Evolutionary conservation across 805 yeast genomes (phyloP), one percentile per base, ranked within the genome.

Genomic region (Metschnikowia continentalis): DNA sequence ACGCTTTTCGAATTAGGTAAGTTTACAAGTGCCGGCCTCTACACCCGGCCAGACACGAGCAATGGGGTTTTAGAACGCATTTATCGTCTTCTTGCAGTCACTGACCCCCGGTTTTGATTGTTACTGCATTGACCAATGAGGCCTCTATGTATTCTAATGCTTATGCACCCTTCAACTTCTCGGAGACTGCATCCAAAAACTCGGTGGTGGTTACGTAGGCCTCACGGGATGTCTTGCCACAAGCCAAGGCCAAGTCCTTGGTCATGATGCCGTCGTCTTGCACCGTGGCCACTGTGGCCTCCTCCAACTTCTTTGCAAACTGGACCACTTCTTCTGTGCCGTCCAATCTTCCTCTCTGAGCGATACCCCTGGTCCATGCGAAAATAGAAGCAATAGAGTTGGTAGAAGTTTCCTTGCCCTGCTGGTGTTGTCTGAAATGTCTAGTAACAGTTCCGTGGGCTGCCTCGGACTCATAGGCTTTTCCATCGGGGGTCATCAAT

Each of bases 371-470:
- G 35, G 96, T 79, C 98, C 98, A 92, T 32, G 98, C 98, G 66
- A 86, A 92, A 60, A 92, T 92, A 13, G 97, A 90, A 3, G 98
- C 98, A 70, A 92, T 92, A 15, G 97, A 91, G 75, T 92, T 92
- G 52, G 98, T 92, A 6, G 97, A 89, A 17, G 98, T 92, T 75
- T 91, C 97, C 70, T 90, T 88, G 59, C 98, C 98, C 72, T 87
- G 88, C 75, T 92, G 97, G 72, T 89, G 90, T 73, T 86, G 94
- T 77, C 97, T 87, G 76, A 80, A 92, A 71, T 92, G 98, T 76
- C 98, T 88, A 43, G 97, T 92, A 61, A 92, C 98, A 13, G 98
- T 92, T 51, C 98, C 98, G 69, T 92, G 98, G n/a, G 98, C 98
- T 53, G 98, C 98, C 77, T 92, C 98, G 49, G 90, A 77, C 77